These are phyloP conservation scores for Taxillus chinensis DNA, from an alignment of 164 flowering plant species.

Conservation along the genomic window DNA sequence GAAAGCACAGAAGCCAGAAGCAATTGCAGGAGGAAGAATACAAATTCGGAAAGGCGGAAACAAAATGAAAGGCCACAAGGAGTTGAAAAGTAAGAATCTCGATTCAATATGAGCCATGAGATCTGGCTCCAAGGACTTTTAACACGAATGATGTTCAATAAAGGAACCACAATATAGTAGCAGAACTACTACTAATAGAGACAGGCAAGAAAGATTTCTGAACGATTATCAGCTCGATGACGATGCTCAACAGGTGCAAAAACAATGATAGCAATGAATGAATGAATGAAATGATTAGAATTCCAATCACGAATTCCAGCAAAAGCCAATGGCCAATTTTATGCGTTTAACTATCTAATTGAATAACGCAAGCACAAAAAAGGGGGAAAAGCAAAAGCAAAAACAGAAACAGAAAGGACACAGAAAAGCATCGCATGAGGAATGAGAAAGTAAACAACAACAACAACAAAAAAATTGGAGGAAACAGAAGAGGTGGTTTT, in stretches of 20 bases:
- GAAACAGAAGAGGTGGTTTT: no score
- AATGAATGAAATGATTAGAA: background rate
- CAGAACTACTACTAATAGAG: conserved; percentile 19
- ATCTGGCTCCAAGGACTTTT: conserved; percentile 43
- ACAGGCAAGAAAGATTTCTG: conserved; percentile 36
- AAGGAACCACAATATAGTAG: conserved; percentile 33
- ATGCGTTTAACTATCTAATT: background rate
- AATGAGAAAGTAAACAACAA: background rate
- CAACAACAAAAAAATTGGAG: no score
- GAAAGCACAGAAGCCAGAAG: conserved; percentile 67
- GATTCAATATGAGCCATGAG: conserved; percentile 46
- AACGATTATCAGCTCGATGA: conserved; percentile 39
- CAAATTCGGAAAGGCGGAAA: conserved; percentile 58
- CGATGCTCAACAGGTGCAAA: conserved; percentile 45
- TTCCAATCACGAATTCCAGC: background rate
- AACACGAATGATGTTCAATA: conserved; percentile 31
- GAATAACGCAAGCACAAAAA: background rate
- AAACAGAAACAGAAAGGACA: background rate
- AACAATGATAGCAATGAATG: conserved; percentile 31
- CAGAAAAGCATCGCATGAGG: background rate
- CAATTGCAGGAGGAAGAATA: conserved; percentile 60
- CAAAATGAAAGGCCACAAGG: conserved; percentile 74
- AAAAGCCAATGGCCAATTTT: background rate
- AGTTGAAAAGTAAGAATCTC: conserved; percentile 48
- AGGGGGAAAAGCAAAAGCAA: background rate